Evolutionary conservation across 352 stramenopile genomes (phyloP).

Genomic region (Halophytophthora polymorphica): DNA sequence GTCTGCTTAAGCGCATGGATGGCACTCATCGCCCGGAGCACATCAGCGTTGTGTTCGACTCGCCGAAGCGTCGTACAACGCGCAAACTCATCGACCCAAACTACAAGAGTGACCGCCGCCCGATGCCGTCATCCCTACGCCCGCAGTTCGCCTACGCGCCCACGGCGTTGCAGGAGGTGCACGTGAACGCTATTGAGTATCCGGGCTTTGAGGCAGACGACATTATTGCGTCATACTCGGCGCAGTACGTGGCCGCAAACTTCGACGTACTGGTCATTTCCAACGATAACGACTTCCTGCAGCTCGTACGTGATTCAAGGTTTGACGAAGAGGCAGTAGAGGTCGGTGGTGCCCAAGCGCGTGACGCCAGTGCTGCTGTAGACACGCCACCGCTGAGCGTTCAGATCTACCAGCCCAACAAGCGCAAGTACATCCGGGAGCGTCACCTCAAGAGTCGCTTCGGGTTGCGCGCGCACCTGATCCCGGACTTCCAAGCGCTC

Average conservation of each 20-base stretch:
- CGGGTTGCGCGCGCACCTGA: constrained; percentile 38
- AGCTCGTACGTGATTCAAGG: constrained; percentile 37
- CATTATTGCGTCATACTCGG: constrained; percentile 62
- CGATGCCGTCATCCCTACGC: constrained; percentile 33
- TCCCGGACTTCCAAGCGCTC: constrained; percentile 64
- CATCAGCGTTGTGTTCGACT: constrained; percentile 65
- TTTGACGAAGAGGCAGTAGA: background rate
- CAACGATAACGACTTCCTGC: constrained; percentile 73
- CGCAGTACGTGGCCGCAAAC: constrained; percentile 29
- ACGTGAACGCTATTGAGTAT: constrained; percentile 49
- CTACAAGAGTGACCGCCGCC: constrained; percentile 46
- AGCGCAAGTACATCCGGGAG: constrained; percentile 63
- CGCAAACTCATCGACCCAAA: constrained; percentile 44
- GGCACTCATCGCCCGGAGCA: constrained; percentile 42
- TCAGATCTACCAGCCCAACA: constrained; percentile 74
- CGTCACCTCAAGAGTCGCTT: constrained; percentile 60
- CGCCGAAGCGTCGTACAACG: constrained; percentile 36
- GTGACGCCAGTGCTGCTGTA: background rate
- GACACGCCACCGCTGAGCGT: constrained; percentile 22
- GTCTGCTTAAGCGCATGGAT: constrained; percentile 42
- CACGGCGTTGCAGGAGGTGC: constrained; percentile 18
- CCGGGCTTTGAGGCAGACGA: constrained; percentile 63
- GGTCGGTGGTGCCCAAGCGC: background rate
- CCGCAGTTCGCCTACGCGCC: constrained; percentile 45
- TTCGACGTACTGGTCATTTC: constrained; percentile 65